phyloP scores from a whole-genome alignment of 2,329 filamentous ascomycete genomes.

The Aphanocladium album region DNA sequence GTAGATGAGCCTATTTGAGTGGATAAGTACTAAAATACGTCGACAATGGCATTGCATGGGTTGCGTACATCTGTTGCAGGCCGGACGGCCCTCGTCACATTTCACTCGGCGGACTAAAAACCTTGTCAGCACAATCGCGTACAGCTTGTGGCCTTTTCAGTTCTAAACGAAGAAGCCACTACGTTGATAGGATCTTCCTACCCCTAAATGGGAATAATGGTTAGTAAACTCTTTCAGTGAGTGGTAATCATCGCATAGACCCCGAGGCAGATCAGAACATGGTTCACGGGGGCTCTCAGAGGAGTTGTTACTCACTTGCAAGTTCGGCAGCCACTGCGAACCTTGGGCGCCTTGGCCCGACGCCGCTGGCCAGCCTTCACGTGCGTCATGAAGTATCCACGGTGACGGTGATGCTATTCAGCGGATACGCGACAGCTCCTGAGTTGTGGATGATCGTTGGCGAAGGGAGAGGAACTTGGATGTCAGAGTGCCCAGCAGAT shows the following conservation, averaged over 20 bases:
- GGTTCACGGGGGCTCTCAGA: background rate
- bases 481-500: background rate
- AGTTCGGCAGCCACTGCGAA: slow-evolving; percentile 13
- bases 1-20: slow-evolving; percentile 9
- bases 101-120: slow-evolving; percentile 12
- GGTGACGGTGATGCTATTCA: background rate
- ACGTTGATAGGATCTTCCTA: background rate
- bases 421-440: background rate
- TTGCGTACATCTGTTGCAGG: slow-evolving; percentile 11
- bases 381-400: slow-evolving; percentile 13
- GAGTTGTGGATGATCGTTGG: background rate
- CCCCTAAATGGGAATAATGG: background rate
- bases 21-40: no score
- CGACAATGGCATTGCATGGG: no score
- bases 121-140: background rate
- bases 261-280: background rate
- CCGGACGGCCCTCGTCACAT: slow-evolving; percentile 11
- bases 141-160: background rate
- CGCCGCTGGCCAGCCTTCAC: slow-evolving; percentile 14
- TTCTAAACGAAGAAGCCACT: background rate
- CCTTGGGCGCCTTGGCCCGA: slow-evolving; percentile 14
- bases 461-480: background rate
- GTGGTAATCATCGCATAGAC: background rate
- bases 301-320: slow-evolving; percentile 12
- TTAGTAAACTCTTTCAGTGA: background rate